These are phyloP conservation scores for Trichosporon ovoides DNA, from an alignment of 1,284 basidiomycete species.

Conservation along the genomic window DNA sequence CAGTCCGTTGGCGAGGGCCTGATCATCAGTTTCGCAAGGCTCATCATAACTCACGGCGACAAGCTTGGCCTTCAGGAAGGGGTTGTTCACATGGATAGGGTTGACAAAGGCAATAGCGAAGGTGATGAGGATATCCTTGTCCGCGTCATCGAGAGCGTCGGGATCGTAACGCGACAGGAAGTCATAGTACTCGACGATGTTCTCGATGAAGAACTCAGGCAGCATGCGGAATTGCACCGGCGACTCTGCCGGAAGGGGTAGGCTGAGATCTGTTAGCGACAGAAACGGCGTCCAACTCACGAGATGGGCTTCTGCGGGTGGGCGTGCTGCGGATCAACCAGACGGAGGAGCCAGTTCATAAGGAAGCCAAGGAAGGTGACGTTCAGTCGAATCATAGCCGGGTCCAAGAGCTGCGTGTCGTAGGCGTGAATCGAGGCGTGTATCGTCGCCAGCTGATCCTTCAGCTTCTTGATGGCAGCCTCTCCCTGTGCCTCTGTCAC, in stretches of 20 bases:
- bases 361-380: constrained; percentile 82
- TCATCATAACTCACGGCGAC: constrained; percentile 62
- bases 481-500: constrained; percentile 56
- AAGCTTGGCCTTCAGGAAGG: constrained; percentile 93
- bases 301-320: constrained; percentile 67
- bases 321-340: constrained; percentile 74
- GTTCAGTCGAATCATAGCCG: constrained; percentile 71
- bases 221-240: constrained; percentile 79
- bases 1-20: constrained; percentile 80
- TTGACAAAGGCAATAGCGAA: constrained; percentile 89
- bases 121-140: constrained; percentile 77
- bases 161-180: constrained; percentile 74
- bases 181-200: constrained; percentile 82
- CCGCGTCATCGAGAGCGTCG: constrained; percentile 71
- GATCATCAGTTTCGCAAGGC: not conserved
- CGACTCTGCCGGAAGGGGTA: constrained; percentile 80
- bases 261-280: constrained; percentile 50
- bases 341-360: constrained; percentile 89
- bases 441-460: constrained; percentile 64
- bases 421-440: constrained; percentile 69
- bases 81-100: constrained; percentile 97
- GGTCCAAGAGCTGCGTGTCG: constrained; percentile 80
- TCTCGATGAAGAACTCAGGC: constrained; percentile 92
- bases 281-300: constrained; percentile 57
- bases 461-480: constrained; percentile 60